Evolutionary conservation across 1,284 basidiomycete genomes (phyloP), one percentile per base, ranked within the genome.

Genomic region (Leccinum fuscescens): DNA sequence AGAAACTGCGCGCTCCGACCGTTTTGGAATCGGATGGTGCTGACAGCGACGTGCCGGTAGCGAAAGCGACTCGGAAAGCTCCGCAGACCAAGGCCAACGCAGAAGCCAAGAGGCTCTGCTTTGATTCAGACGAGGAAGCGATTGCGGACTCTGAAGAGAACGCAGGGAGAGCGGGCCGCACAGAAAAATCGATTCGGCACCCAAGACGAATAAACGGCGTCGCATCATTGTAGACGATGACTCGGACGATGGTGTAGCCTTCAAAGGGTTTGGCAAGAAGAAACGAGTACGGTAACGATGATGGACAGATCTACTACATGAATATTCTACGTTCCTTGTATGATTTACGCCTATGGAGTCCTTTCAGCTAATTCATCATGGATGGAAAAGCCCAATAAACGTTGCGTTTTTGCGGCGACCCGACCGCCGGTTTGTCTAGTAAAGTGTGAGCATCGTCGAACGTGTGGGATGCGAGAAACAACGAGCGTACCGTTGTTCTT

Each of bases 401-500:
- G 79, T 73, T 96, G 94, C 22, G 90, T 93, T 78, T 97, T 97
- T 4, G 92, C 87, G 12, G 94, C 94, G 60, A 92, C 88, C 59
- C 94, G 80, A n/a, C 94, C 94, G 27, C 93, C 92, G 1, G 91
- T 93, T 77, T 88, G 88, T 69, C 92, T 91, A 61, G 22, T 52
- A 66, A 27, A 71, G 54, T 49, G 31, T 44, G 5, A 44, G 17
- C n/a, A 5, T 15, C 31, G 4, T 49, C 33, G 12, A 59, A 52
- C n/a, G 48, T 24, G 22, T 31, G 35, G 59, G 33, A 56, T 53
- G 39, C 48, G 29, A 63, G 49, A 44, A 17, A 33, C 33, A 59
- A 17, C 39, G 59, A 60, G 73, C 79, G 46, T 61, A 89, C 87
- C 84, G 82, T 80, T 97, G 95, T 74, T 98, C 95, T 77, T 97